Evolutionary conservation across 2,329 filamentous ascomycete genomes (phyloP).

Genomic region (Didymella pinodella): DNA sequence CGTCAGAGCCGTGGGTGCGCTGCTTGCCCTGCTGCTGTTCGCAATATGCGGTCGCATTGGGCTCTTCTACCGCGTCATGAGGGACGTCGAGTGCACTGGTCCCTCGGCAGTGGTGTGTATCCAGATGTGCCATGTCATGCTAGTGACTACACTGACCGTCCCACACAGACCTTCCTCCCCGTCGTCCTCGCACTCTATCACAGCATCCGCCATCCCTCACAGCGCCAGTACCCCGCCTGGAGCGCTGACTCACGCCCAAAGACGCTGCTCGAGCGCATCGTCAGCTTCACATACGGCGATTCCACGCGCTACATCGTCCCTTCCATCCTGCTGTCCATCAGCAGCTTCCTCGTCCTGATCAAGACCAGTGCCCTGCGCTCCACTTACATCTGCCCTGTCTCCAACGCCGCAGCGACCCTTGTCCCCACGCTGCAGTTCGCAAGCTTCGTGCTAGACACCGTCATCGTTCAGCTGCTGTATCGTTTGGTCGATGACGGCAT

Average conservation of each 20-base stretch:
- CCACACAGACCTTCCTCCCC: conserved; percentile 40
- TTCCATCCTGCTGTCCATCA: conserved; percentile 40
- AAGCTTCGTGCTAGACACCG: conserved; percentile 41
- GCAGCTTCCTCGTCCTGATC: conserved; percentile 41
- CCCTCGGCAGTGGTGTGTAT: conserved; percentile 38
- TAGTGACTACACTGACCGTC: conserved; percentile 26
- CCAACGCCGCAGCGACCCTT: conserved; percentile 33
- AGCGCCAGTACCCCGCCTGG: conserved; percentile 42
- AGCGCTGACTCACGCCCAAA: conserved; percentile 34
- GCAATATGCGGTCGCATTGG: conserved; percentile 44
- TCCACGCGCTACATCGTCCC: conserved; percentile 47
- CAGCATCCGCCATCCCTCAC: conserved; percentile 36
- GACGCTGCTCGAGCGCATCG: conserved; percentile 36
- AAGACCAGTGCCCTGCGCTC: conserved; percentile 42
- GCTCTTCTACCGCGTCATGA: conserved; percentile 41
- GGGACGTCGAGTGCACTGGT: conserved; percentile 44
- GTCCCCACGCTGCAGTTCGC: conserved; percentile 44
- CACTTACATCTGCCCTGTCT: conserved; percentile 45
- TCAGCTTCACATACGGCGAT: conserved; percentile 38
- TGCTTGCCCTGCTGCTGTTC: conserved; percentile 41
- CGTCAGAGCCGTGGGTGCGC: conserved; percentile 33
- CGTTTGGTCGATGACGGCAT: conserved; percentile 41
- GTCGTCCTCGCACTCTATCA: conserved; percentile 46
- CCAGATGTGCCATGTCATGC: neutral
- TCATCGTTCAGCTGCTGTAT: conserved; percentile 36